phyloP scores from a whole-genome alignment of 768 basidiomycete species.

The Mycena galericulata region DNA sequence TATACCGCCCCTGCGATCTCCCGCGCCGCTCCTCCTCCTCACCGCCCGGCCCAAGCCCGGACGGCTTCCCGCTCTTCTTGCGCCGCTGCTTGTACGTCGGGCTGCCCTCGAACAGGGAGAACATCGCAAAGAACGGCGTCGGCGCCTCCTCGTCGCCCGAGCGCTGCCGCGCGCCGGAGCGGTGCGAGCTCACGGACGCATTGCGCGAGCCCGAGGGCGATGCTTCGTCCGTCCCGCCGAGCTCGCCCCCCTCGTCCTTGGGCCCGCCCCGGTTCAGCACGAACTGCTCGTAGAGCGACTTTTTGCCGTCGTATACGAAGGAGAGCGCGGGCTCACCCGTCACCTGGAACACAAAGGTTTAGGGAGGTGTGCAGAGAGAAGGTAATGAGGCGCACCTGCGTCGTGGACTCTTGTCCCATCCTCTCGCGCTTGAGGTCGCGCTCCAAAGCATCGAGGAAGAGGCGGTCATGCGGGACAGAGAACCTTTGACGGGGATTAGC shows the following conservation, averaged over 20 bases:
- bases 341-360: constrained; percentile 35
- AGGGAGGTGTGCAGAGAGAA: not conserved
- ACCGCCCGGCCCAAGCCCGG: constrained; percentile 37
- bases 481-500: too few relatives aligned
- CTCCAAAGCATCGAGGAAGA: constrained; percentile 96
- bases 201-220: constrained; percentile 34
- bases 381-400: constrained; percentile 49
- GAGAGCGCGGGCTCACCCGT: constrained; percentile 87
- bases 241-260: constrained; percentile 43
- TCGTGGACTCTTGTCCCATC: constrained; percentile 89
- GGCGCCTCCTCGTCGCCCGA: constrained; percentile 44
- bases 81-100: constrained; percentile 91
- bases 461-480: constrained; percentile 95
- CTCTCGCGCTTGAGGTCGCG: constrained; percentile 97
- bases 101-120: constrained; percentile 86
- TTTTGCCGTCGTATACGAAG: constrained; percentile 89
- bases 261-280: constrained; percentile 43
- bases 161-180: constrained; percentile 37
- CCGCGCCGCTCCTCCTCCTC: constrained; percentile 48
- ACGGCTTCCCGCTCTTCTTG: constrained; percentile 70
- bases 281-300: constrained; percentile 92
- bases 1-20: constrained; percentile 28
- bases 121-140: constrained; percentile 72
- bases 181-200: constrained; percentile 29
- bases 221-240: constrained; percentile 38